A percentile compares a stretch with the other conserved stretches of the same genome.
These are phyloP conservation scores for Guillardia theta DNA, from an alignment of 78 protist genomes.

Conservation along the genomic window DNA sequence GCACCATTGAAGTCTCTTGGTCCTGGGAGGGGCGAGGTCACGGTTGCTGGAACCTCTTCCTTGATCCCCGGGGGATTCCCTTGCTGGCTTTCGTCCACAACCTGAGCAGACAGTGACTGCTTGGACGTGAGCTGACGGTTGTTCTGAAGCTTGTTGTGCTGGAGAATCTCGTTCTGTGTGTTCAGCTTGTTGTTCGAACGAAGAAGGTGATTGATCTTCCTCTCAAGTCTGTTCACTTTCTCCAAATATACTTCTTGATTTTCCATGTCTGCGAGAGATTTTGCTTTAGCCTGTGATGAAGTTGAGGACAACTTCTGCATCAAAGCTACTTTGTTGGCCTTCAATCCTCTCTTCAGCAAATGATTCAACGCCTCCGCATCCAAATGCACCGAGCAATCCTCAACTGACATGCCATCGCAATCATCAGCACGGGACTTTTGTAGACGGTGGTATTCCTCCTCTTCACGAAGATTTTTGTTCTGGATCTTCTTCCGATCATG, in stretches of 20 bases:
- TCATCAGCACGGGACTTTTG: not conserved
- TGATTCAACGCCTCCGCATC: not conserved
- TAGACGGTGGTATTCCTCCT: not conserved
- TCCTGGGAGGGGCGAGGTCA: not conserved
- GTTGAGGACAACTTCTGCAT: no score
- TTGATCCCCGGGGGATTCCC: not conserved
- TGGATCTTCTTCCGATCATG: not conserved
- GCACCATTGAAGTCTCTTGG: not conserved
- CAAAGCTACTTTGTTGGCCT: no score
- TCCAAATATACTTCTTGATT: no score
- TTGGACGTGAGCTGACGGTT: not conserved
- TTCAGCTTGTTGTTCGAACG: not conserved
- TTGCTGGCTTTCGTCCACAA: not conserved
- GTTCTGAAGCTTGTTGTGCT: not conserved
- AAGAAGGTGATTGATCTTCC: not conserved
- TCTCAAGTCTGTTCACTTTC: no score
- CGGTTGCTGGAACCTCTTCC: not conserved
- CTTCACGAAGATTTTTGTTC: not conserved
- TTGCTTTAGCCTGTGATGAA: no score
- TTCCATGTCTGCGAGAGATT: no score
- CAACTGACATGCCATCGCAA: not conserved
- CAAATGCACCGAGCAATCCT: not conserved
- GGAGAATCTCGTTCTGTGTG: not conserved
- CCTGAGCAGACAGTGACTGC: not conserved
- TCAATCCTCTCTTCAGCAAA: not conserved